Conservation (phyloP, 2,329 filamentous ascomycete species). For the Penicillium freii region DNA sequence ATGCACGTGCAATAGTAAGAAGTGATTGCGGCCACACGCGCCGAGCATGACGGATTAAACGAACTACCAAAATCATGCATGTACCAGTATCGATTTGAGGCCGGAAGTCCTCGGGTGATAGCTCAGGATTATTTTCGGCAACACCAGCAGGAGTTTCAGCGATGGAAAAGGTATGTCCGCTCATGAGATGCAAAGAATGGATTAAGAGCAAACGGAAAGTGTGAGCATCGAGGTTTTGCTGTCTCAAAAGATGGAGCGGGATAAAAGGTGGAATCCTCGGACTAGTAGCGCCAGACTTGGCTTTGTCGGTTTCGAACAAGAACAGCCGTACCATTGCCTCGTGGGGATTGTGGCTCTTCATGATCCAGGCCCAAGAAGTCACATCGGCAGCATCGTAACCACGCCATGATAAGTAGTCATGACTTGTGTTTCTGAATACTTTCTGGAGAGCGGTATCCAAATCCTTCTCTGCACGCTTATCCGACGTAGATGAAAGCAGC, state of each 20-base stretch:
- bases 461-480: slow-evolving; percentile 1
- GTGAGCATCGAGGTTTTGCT: slow-evolving; percentile 39
- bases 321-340: slow-evolving; percentile 40
- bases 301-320: slow-evolving; percentile 27
- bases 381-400: slow-evolving; percentile 43
- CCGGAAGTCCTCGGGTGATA: neutral
- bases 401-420: slow-evolving; percentile 31
- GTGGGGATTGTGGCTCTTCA: slow-evolving; percentile 38
- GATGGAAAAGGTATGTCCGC: slow-evolving; percentile 23
- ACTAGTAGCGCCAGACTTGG: neutral
- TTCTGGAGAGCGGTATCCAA: slow-evolving; percentile 30
- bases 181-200: slow-evolving; percentile 39
- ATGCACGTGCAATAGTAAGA: slow-evolving; percentile 41
- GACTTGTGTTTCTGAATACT: slow-evolving; percentile 33
- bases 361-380: slow-evolving; percentile 49
- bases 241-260: slow-evolving; percentile 48
- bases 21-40: slow-evolving; percentile 49
- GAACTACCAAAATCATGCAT: slow-evolving; percentile 44
- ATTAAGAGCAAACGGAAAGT: slow-evolving; percentile 46
- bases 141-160: neutral
- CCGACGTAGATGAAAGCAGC: slow-evolving; percentile 16
- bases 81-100: slow-evolving; percentile 28
- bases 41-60: slow-evolving; percentile 53
- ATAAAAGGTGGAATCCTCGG: slow-evolving; percentile 47
- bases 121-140: slow-evolving; percentile 1